These are phyloP conservation scores for Orbilia blumenaviensis DNA, from an alignment of 2,329 filamentous ascomycete species.

Conservation along the genomic window DNA sequence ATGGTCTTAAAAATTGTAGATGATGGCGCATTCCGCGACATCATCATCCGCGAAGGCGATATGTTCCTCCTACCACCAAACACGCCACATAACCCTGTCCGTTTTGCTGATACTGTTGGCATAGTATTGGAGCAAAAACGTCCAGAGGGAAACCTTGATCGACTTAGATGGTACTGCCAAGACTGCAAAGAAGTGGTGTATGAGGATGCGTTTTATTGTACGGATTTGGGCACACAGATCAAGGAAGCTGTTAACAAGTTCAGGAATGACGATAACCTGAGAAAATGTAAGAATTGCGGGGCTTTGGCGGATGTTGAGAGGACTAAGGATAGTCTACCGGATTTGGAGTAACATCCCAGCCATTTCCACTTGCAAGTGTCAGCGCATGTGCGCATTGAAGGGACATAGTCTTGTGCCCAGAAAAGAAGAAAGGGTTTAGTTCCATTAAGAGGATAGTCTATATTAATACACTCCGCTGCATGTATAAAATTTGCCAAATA, in stretches of 20 bases:
- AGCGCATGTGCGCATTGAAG: too few relatives aligned
- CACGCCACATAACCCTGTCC: slow-evolving; percentile 94
- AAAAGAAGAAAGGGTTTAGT: slow-evolving; percentile 1
- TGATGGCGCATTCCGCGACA: slow-evolving; percentile 75
- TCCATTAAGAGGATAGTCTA: slow-evolving; percentile 39
- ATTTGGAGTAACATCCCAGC: not conserved
- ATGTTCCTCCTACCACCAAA: slow-evolving; percentile 94
- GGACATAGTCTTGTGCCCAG: not conserved
- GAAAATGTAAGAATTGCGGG: slow-evolving; percentile 81
- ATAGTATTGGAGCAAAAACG: slow-evolving; percentile 88
- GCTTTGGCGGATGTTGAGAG: slow-evolving; percentile 66
- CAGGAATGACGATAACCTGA: slow-evolving; percentile 72
- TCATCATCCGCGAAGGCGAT: slow-evolving; percentile 89
- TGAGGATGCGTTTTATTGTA: slow-evolving; percentile 87
- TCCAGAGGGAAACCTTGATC: slow-evolving; percentile 75
- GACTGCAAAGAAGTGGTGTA: slow-evolving; percentile 77
- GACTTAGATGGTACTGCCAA: slow-evolving; percentile 88
- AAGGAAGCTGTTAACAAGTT: slow-evolving; percentile 89
- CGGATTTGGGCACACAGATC: slow-evolving; percentile 90
- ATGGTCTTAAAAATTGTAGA: slow-evolving; percentile 90
- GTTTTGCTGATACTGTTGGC: slow-evolving; percentile 90
- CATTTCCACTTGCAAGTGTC: not conserved
- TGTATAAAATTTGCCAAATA: slow-evolving; percentile 14
- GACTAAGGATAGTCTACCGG: slow-evolving; percentile 27
- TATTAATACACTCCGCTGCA: slow-evolving; percentile 35